A percentile compares a stretch with the other conserved stretches of the same genome.
phyloP scores from a whole-genome alignment of 2,329 filamentous ascomycete species.

The Colletotrichum sp. region DNA sequence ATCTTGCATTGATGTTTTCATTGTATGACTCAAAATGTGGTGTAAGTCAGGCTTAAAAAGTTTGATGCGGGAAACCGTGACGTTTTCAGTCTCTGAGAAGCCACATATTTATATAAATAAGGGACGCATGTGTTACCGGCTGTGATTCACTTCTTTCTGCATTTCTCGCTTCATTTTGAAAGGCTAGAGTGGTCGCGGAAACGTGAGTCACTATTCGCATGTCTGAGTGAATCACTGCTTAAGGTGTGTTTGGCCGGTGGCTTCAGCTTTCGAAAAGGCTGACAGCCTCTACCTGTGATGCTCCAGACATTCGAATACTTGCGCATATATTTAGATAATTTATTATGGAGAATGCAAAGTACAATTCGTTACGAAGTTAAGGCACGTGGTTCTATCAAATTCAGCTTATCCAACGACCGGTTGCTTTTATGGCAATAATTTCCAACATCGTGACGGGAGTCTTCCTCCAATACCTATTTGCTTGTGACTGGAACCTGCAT shows the following conservation, averaged over 20 bases:
- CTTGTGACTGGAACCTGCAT: background rate
- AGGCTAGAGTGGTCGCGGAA: background rate
- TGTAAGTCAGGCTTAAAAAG: background rate
- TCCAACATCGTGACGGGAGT: background rate
- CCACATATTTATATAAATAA: background rate
- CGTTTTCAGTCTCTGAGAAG: fast-evolving
- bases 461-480: background rate
- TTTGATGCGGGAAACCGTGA: background rate
- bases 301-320: background rate
- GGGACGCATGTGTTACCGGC: fast-evolving
- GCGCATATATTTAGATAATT: fast-evolving
- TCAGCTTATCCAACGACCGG: background rate
- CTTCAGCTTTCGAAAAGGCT: background rate
- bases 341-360: background rate
- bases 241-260: fast-evolving
- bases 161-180: background rate
- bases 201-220: fast-evolving
- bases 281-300: background rate
- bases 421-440: background rate
- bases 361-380: background rate
- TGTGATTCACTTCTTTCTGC: background rate
- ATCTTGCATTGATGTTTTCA: background rate
- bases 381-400: background rate
- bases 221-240: background rate
- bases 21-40: background rate